phyloP scores from a whole-genome alignment of 257 asterid genomes.

The Catharanthus roseus region DNA sequence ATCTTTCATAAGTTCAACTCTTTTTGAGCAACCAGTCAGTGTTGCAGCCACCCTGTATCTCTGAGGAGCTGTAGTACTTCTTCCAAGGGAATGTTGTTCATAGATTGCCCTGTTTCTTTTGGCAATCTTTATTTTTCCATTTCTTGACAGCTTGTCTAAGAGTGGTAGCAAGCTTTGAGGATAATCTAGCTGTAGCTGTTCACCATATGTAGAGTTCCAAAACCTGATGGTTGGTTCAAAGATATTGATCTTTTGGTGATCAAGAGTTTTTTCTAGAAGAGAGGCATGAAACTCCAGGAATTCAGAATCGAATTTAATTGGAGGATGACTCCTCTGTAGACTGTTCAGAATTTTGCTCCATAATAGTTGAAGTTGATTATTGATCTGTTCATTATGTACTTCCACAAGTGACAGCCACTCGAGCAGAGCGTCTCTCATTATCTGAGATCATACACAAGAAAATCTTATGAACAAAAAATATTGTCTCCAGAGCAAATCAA shows the following conservation, averaged over 20 bases:
- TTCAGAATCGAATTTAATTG: constrained; percentile 44
- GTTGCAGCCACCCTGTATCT: constrained; percentile 27
- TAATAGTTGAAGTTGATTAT: constrained; percentile 39
- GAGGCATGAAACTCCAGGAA: constrained; percentile 50
- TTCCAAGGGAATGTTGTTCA: background rate
- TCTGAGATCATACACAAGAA: constrained; percentile 27
- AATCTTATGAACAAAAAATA: constrained; percentile 3
- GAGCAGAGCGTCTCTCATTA: constrained; percentile 43
- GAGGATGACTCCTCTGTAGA: constrained; percentile 48
- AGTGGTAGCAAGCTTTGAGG: constrained; percentile 55
- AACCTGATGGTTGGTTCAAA: constrained; percentile 47
- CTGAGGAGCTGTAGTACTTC: constrained; percentile 19
- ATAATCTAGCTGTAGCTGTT: constrained; percentile 47
- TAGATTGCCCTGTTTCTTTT: constrained; percentile 21
- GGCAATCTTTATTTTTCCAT: constrained; percentile 47
- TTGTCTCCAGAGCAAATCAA: background rate
- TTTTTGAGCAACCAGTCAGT: constrained; percentile 55
- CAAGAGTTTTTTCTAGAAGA: constrained; percentile 59
- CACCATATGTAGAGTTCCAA: constrained; percentile 72
- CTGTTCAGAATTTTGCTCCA: constrained; percentile 50
- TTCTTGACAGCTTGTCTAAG: constrained; percentile 62
- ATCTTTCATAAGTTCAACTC: constrained; percentile 47
- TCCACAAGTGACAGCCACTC: constrained; percentile 55
- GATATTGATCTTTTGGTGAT: constrained; percentile 55
- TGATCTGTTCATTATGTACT: constrained; percentile 32